A percentile compares a stretch with the other conserved stretches of the same genome.
phyloP scores from a whole-genome alignment of 139 green algal genomes.

The Parachlorella kessleri region DNA sequence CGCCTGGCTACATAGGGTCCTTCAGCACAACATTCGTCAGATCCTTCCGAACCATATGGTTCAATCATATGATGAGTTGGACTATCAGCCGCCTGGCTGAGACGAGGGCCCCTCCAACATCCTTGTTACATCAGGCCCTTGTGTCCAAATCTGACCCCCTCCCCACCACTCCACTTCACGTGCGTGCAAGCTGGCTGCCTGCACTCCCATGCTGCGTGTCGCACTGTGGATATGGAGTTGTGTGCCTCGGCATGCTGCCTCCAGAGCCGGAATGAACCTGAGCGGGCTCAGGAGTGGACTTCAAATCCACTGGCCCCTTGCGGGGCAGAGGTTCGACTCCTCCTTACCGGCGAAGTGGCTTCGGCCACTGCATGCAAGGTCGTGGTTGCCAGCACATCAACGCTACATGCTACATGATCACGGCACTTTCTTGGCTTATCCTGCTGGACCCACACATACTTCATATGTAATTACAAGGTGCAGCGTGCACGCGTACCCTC shows the following conservation, averaged over 20 bases:
- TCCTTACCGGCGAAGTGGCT: slow-evolving; percentile 63
- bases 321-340: slow-evolving; percentile 84
- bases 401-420: no score
- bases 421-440: no score
- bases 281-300: slow-evolving; percentile 83
- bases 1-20: no score
- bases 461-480: no score
- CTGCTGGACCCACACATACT: no score
- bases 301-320: slow-evolving; percentile 83
- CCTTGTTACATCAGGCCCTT: slow-evolving; percentile 42
- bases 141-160: slow-evolving; percentile 41
- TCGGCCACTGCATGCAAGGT: background rate
- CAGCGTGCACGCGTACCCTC: no score
- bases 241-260: no score
- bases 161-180: background rate
- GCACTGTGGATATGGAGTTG: no score
- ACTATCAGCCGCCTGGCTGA: slow-evolving; percentile 17
- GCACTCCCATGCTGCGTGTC: background rate
- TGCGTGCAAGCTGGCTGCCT: background rate
- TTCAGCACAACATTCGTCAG: no score
- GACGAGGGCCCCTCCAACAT: slow-evolving; percentile 16
- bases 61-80: slow-evolving; percentile 45
- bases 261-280: no score
- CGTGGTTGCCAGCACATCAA: no score
- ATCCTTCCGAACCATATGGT: slow-evolving; percentile 41